These are phyloP conservation scores for Chalciporus pseudorubinellus DNA, from an alignment of 768 basidiomycete species.

Conservation along the genomic window DNA sequence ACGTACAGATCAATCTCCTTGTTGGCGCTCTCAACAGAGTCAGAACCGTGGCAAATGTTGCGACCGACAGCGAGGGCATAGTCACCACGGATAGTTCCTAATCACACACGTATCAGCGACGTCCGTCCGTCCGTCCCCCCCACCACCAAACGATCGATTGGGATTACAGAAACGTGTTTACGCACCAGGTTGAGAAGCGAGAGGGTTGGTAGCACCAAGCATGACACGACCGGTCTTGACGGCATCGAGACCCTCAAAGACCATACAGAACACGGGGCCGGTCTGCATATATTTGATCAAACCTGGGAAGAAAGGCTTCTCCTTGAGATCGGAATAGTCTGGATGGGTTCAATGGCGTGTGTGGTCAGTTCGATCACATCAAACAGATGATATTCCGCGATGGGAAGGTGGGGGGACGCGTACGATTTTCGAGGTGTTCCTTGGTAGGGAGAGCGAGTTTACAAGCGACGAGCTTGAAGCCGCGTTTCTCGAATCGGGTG, in stretches of 20 bases:
- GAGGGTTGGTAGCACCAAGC: conserved; percentile 97
- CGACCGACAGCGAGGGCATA: conserved; percentile 92
- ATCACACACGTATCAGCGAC: conserved; percentile 2
- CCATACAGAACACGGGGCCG: conserved; percentile 95
- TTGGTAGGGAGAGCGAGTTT: conserved; percentile 82
- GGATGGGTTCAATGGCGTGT: conserved; percentile 7
- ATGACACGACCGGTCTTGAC: conserved; percentile 95
- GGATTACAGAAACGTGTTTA: conserved; percentile 3
- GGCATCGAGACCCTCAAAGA: conserved; percentile 91
- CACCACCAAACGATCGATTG: no score
- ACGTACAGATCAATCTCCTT: conserved; percentile 93
- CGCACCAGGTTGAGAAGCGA: conserved; percentile 81
- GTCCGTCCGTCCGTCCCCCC: no score
- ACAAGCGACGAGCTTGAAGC: conserved; percentile 94
- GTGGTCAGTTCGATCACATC: background rate
- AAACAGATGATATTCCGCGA: background rate
- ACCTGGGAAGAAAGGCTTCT: conserved; percentile 94
- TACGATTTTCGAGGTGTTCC: conserved; percentile 90
- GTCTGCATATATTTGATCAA: conserved; percentile 95
- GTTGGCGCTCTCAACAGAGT: conserved; percentile 84
- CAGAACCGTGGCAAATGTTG: conserved; percentile 92
- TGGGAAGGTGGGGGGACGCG: conserved; percentile 11
- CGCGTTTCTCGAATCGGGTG: conserved; percentile 93
- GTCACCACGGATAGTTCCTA: conserved; percentile 95
- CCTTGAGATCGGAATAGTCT: conserved; percentile 97